Evolutionary conservation across 2,329 filamentous ascomycete species (phyloP).

Genomic region (Chaetomium sp.): DNA sequence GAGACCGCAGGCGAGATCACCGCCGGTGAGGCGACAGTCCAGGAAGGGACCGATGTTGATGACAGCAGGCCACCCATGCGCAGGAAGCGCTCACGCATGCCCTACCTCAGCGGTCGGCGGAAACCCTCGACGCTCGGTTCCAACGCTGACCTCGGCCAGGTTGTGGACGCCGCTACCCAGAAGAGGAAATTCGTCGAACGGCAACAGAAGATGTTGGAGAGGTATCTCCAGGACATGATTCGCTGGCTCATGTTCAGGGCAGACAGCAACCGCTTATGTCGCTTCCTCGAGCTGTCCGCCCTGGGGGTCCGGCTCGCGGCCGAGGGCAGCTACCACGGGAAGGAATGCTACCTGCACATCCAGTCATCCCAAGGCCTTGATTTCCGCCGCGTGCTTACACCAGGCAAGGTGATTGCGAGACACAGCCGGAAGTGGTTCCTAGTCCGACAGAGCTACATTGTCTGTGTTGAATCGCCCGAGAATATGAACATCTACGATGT

Average conservation of each 20-base stretch:
- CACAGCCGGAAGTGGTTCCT: constrained; percentile 97
- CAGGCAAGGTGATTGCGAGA: constrained; percentile 74
- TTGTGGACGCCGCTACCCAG: constrained; percentile 58
- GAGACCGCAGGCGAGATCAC: constrained; percentile 42
- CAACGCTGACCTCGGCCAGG: constrained; percentile 43
- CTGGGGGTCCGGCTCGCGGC: constrained; percentile 90
- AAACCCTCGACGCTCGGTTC: constrained; percentile 55
- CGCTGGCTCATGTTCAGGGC: constrained; percentile 95
- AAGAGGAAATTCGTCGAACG: constrained; percentile 72
- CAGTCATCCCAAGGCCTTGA: constrained; percentile 88
- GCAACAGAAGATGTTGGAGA: constrained; percentile 82
- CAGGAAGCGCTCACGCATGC: constrained; percentile 56
- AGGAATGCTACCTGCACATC: constrained; percentile 92
- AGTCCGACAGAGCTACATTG: constrained; percentile 95
- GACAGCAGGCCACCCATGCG: constrained; percentile 46
- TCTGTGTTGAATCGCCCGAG: constrained; percentile 97
- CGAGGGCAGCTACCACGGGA: constrained; percentile 95
- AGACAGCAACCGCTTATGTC: constrained; percentile 93
- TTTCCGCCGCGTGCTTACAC: constrained; percentile 78
- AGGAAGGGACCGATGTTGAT: constrained; percentile 65
- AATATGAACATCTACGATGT: constrained; percentile 99
- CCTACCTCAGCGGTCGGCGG: constrained; percentile 56
- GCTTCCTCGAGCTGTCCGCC: constrained; percentile 92
- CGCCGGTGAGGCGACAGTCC: constrained; percentile 48
- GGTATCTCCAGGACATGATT: constrained; percentile 91